Evolutionary conservation across 1,284 basidiomycete genomes (phyloP).

Genomic region (Heterobasidion parviporum): DNA sequence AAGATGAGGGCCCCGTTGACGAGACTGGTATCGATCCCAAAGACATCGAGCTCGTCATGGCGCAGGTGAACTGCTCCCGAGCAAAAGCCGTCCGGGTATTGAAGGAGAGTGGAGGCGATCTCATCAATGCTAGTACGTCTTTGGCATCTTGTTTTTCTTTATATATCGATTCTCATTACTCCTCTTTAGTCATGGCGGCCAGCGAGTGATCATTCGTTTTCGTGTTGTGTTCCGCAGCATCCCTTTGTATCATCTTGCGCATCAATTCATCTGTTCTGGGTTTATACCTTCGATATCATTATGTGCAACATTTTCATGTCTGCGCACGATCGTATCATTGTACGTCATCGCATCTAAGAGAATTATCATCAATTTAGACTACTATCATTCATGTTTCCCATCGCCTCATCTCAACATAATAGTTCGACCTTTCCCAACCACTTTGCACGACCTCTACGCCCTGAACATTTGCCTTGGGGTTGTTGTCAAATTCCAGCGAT

Average conservation of each 20-base stretch:
- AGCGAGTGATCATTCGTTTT: constrained; percentile 43
- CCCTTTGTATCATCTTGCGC: constrained; percentile 10
- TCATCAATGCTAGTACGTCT: constrained; percentile 89
- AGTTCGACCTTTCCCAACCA: constrained; percentile 84
- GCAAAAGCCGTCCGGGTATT: constrained; percentile 84
- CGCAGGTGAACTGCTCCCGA: constrained; percentile 76
- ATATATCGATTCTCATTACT: constrained; percentile 3
- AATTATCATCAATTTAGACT: not conserved
- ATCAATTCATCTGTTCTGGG: constrained; percentile 7
- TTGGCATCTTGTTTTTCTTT: not conserved
- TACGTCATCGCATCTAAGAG: not conserved
- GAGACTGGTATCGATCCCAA: constrained; percentile 86
- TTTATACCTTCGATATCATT: not conserved
- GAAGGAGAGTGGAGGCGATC: constrained; percentile 84
- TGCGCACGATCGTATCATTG: not conserved
- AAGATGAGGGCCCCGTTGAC: constrained; percentile 72
- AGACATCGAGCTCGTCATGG: constrained; percentile 93
- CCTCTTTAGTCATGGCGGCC: constrained; percentile 55
- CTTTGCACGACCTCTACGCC: constrained; percentile 64
- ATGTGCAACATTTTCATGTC: not conserved
- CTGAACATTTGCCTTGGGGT: constrained; percentile 9
- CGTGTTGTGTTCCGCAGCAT: constrained; percentile 16
- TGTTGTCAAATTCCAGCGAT: constrained; percentile 4
- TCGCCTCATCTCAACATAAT: constrained; percentile 63
- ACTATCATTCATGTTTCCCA: constrained; percentile 36